Evolutionary conservation across 345 rosid species (phyloP), one percentile per base, ranked within the genome.

Genomic region (Arabidopsis suecica): DNA sequence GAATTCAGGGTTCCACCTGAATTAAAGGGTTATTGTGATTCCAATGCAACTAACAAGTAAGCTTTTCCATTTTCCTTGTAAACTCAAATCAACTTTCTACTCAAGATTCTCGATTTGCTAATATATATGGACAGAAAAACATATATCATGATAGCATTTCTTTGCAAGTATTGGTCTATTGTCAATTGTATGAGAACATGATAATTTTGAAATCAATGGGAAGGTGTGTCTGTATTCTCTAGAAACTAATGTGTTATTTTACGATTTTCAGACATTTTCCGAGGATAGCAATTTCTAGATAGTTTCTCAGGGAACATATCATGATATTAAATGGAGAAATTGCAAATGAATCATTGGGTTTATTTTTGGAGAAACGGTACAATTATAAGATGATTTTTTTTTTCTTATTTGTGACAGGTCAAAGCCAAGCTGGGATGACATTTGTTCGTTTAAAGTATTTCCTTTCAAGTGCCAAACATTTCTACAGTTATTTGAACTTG

Each of bases 1-100:
- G 97, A 88, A 74, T 94, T 91, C 79, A 92, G 97, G 82, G 88
- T 90, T 32, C 96, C 97, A 48, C 93, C 88, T 57, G 78, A 78
- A 60, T 77, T 94, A 73, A 79, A 88, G 80, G 84, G 87, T 77
- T 85, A 81, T 74, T 79, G 82, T 68, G 93, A 86, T 74, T 80
- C 87, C 60, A 72, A 78, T 42, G 70, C 82, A 48, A 78, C 80
- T 68, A 81, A 81, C 37, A 72, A 83, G 97, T 90, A 83, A 82
- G 83, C 66, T 76, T 51, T 77, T 64, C 77, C 65, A 4, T 30
- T 20, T 30, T 76, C 36, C 58, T 48, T 44, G n/a, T 34, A 25
- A 44, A 7, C 60, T 67, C 34, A 7, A 2, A 23, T 30, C 7
- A 28, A 25, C 58, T 38, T 25, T 30, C 28, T 38, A 68, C 16